Conservation (phyloP, 2,329 filamentous ascomycete genomes). For the Curvularia verruculosa region DNA sequence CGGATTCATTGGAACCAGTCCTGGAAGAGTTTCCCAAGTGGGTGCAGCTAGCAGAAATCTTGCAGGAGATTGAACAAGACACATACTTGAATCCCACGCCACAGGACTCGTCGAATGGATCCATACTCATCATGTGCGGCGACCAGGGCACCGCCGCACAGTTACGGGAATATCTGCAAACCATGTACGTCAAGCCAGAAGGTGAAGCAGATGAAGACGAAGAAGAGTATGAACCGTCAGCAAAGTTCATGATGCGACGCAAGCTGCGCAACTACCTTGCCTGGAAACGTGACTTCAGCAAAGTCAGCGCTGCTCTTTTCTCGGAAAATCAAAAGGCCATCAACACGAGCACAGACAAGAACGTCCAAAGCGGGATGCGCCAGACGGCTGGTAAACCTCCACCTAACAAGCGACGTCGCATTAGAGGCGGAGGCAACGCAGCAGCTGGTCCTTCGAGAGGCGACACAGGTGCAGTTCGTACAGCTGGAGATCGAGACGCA, state of each 20-base stretch:
- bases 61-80: constrained; percentile 92
- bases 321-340: constrained; percentile 79
- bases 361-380: constrained; percentile 53
- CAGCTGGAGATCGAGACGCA: constrained; percentile 80
- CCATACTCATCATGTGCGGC: constrained; percentile 93
- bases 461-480: constrained; percentile 73
- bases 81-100: constrained; percentile 78
- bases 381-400: constrained; percentile 66
- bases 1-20: constrained; percentile 74
- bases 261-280: constrained; percentile 84
- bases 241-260: constrained; percentile 85
- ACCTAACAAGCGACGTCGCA: constrained; percentile 81
- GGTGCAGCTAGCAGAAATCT: constrained; percentile 82
- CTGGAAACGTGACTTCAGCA: constrained; percentile 90
- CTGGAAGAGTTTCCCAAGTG: constrained; percentile 97
- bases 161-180: constrained; percentile 87
- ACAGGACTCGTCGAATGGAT: constrained; percentile 87
- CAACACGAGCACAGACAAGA: constrained; percentile 67
- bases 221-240: constrained; percentile 68
- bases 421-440: constrained; percentile 76
- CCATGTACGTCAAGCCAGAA: constrained; percentile 75
- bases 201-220: constrained; percentile 54
- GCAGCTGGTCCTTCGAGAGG: constrained; percentile 66
- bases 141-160: constrained; percentile 86
- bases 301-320: constrained; percentile 80